Evolutionary conservation across 768 basidiomycete species (phyloP), one percentile per base, ranked within the genome.

Genomic region (Kondoa subrosea): DNA sequence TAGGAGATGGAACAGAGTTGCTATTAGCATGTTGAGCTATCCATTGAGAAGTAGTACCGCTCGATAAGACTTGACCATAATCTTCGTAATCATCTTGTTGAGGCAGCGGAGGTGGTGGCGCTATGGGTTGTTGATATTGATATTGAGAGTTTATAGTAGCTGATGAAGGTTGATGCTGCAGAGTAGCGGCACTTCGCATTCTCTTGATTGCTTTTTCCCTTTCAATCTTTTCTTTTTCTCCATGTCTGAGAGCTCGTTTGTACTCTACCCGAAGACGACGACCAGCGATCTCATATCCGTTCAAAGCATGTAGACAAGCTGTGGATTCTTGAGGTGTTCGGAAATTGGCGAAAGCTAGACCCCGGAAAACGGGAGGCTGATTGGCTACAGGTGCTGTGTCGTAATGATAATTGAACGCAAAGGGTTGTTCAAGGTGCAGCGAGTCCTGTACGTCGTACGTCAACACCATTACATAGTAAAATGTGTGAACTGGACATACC

Each of bases 241-340:
- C 92, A 2, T 92, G 91, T 77, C 96, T 92, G n/a, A 99, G 80
- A 4, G 96, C 93, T 78, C 96, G 96, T 81, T 99, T 99, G 81
- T 97, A 97, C 78, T 99, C 95, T 67, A 96, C 93, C 57, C 95
- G 87, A 64, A 99, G 82, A 78, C 96, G 97, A 74, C 95, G 88
- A 27, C 95, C 95, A 74, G 91, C 88, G 34, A 95, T 88, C 73
- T 92, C 91, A 76, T 89, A 92, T 14, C 93, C 93, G 73, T 97
- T 96, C 74, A 99, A 80, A 56, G 95, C 95, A 50, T 84, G 91
- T 2, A 97, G 93, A 66, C 93, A 91, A 17, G 91, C 88, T 74
- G 93, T 91, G 0, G 95, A 95, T 74, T 99, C 95, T 0, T 80
- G 82, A 12, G 91, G 79, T 72, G 88, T 87, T 66, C 92, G 85